These are phyloP conservation scores for Russula emetica DNA, from an alignment of 768 basidiomycete genomes.

Conservation along the genomic window DNA sequence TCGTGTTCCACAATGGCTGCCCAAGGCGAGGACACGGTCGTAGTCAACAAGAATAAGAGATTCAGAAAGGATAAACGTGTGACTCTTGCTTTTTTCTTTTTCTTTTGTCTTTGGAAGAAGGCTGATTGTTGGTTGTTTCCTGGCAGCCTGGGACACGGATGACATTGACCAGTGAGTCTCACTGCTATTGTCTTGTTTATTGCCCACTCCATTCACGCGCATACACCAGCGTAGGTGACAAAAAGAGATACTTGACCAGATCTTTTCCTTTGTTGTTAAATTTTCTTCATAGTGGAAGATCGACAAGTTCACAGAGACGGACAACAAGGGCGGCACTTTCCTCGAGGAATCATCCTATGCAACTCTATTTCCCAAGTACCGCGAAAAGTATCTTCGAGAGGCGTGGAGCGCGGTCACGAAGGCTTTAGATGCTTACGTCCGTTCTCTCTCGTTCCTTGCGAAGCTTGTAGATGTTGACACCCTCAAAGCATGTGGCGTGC, in stretches of 20 bases:
- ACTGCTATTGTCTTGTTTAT: background rate
- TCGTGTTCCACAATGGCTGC: conserved; percentile 1
- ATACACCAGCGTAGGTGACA: conserved; percentile 33
- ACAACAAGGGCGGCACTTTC: conserved; percentile 82
- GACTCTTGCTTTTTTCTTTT: conserved; percentile 33
- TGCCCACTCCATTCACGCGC: background rate
- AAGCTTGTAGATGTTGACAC: conserved; percentile 2
- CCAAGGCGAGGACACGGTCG: conserved; percentile 12
- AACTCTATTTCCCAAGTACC: conserved; percentile 96
- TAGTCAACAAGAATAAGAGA: conserved; percentile 78
- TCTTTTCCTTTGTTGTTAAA: background rate
- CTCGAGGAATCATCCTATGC: conserved; percentile 97
- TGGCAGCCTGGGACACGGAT: conserved; percentile 94
- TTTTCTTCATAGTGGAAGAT: conserved; percentile 63
- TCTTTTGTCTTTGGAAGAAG: conserved; percentile 26
- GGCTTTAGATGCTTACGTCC: conserved; percentile 75
- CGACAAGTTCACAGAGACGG: conserved; percentile 64
- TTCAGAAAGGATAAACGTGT: conserved; percentile 94
- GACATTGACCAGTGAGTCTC: conserved; percentile 92
- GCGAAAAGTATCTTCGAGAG: conserved; percentile 94
- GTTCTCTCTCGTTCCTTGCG: conserved; percentile 22
- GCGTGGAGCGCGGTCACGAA: conserved; percentile 90
- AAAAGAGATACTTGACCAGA: background rate
- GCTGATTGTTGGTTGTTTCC: background rate
- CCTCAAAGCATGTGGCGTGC: conserved; percentile 72